Evolutionary conservation across 306 rosid species (phyloP).

Genomic region (Herpetospermum pedunculosum): DNA sequence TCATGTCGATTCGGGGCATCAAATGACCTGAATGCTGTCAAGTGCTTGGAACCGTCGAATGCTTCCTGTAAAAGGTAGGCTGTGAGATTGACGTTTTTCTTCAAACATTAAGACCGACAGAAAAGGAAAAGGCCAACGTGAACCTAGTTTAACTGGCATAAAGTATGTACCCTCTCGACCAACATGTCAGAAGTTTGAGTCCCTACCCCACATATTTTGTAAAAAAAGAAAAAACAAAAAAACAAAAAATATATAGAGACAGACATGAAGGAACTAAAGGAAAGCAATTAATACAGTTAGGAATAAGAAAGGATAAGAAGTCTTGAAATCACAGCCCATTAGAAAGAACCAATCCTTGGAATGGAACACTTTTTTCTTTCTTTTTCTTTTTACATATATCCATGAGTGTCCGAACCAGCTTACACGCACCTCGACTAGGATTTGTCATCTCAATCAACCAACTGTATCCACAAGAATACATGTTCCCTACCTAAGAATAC

Average conservation of each 20-base stretch:
- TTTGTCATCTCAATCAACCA: not conserved
- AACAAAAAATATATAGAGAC: too few species aligned
- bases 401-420: too few species aligned
- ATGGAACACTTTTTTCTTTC: too few species aligned
- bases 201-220: too few species aligned
- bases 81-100: constrained; percentile 3
- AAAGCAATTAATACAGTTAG: not conserved
- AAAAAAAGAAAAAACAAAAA: too few species aligned
- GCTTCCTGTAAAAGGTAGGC: constrained; percentile 40
- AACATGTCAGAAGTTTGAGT: too few species aligned
- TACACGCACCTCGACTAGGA: too few species aligned
- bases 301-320: not conserved
- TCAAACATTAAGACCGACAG: not conserved
- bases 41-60: constrained; percentile 38
- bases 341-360: not conserved
- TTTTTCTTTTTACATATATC: too few species aligned
- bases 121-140: too few species aligned
- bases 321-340: not conserved
- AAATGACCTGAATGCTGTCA: constrained; percentile 53
- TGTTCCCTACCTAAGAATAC: not conserved
- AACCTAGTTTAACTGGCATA: too few species aligned
- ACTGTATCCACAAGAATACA: not conserved
- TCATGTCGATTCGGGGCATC: constrained; percentile 38
- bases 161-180: too few species aligned
- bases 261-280: not conserved